These are phyloP conservation scores for Globisporangium canariense DNA, from an alignment of 352 stramenopile species.

Conservation along the genomic window DNA sequence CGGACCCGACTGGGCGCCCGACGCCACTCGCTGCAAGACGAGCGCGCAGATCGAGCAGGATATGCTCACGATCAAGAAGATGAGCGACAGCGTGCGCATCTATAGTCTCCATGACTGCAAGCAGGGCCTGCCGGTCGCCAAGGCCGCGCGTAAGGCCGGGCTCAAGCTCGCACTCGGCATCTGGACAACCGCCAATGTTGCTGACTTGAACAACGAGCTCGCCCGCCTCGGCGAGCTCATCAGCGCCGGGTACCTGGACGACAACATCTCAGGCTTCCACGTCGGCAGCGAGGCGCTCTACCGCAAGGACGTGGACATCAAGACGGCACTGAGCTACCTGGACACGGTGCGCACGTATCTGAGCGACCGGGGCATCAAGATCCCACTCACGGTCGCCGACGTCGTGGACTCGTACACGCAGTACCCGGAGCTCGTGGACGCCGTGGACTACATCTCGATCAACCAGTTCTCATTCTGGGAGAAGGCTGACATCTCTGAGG, in stretches of 20 bases:
- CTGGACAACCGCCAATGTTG: conserved; percentile 41
- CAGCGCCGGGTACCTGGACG: conserved; percentile 35
- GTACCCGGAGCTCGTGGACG: conserved; percentile 54
- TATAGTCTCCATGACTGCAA: conserved; percentile 63
- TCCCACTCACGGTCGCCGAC: conserved; percentile 67
- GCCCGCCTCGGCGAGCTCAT: conserved; percentile 38
- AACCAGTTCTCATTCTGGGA: conserved; percentile 87
- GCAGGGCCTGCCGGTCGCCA: conserved; percentile 41
- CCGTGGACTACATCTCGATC: conserved; percentile 62
- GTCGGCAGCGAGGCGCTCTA: conserved; percentile 74
- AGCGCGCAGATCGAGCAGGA: conserved; percentile 41
- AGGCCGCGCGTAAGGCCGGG: conserved; percentile 37
- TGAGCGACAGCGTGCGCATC: conserved; percentile 60
- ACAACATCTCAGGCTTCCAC: conserved; percentile 47
- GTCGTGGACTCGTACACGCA: conserved; percentile 65
- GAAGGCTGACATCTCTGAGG: conserved; percentile 42
- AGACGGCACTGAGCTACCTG: conserved; percentile 55
- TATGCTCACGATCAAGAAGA: conserved; percentile 42
- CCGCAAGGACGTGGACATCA: conserved; percentile 45
- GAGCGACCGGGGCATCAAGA: conserved; percentile 30
- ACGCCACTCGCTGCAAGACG: conserved; percentile 44
- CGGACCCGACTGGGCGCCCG: conserved; percentile 40
- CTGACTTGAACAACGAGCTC: conserved; percentile 48
- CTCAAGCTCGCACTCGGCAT: conserved; percentile 62
- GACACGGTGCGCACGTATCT: conserved; percentile 57